Evolutionary conservation across 352 stramenopile genomes (phyloP), one percentile per base, ranked within the genome.

Genomic region (Phytophthora pseudosyringae): DNA sequence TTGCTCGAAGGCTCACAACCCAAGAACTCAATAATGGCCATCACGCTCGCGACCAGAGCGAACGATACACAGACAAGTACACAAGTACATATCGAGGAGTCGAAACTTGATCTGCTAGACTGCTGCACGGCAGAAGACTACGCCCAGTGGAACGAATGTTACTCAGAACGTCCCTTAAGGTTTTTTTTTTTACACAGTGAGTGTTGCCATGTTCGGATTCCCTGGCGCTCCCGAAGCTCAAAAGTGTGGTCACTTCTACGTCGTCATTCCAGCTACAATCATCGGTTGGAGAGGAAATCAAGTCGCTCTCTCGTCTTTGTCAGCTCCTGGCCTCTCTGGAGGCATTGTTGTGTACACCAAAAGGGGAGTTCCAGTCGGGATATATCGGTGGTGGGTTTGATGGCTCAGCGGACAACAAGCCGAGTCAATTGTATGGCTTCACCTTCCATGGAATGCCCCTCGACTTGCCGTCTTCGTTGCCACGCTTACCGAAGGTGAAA

Each of bases 261-360:
- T 5, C 44, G 33, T 50, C 8, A 47, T 57, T 57, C 49, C 49
- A 47, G 49, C 49, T 46, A 11, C 12, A 36, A 15, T 57, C 21
- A 57, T 18, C 11, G 36, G 49, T 12, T 47, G 33, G 49, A 45
- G 32, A 12, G 21, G 26, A 38, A 57, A 33, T 10, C 5, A 36
- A 45, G 38, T 57, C 35, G 26, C 15, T 18, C 18, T 38, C 21
- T 57, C 49, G 5, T 46, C 26, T 38, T 46, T 71, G 53, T 67
- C 67, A 48, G 47, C 47, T 56, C 48, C 53, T 52, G 48, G 48
- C 58, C 29, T 75, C 9, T 65, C 50, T 57, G 63, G 48, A 61
- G 64, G 55, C 57, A 50, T 33, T 18, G 54, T 72, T 69, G 49
- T 75, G 67, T 72, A 41, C 51, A 69, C 59, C 26, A 50, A 64